Base-by-base conservation (phyloP, 371 early-diverging fungal genomes). In the Mucor indicus region DNA sequence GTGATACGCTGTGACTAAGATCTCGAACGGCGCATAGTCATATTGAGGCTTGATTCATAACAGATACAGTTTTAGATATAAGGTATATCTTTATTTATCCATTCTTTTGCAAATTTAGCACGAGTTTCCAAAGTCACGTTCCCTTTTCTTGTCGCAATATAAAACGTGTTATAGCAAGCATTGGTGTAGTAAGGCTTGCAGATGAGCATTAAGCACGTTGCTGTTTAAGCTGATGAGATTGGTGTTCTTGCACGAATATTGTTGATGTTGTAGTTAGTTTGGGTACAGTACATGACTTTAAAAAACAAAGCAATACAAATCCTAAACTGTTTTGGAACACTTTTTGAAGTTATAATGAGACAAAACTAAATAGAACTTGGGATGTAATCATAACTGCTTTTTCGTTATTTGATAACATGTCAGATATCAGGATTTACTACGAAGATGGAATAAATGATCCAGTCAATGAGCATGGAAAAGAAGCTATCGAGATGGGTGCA, bases 401-500 rank as follows among this genome's bases (percentile, higher is more conserved):
- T n/a, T 36, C 36, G 36, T 16, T 36, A 39, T 36, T 36, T 19
- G n/a, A 41, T 41, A 27, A 41, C 27, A 13, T 41, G 24, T 41
- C 42, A 41, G 36, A 36, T 2, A 36, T 36, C 36, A 36, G 36
- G 24, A n/a, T 45, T 24, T 45, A 24, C 16, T 35, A 45, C 12
- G 22, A 45, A 45, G 38, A 27, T 19, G 48, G 30, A 11, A 23
- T 37, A 10, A 35, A 33, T 22, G 35, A 25, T 38, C 13, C 16
- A 13, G 20, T 47, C 32, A 25, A 45, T 45, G 47, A 47, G 32
- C 6, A 35, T 25, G 38, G 38, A 35, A 47, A 47, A 9, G 29
- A 49, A 32, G 38, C 40, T 30, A 35, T 40, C 19, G 38, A 48
- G 29, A 48, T 48, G 38, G 48, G 30, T 20, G 48, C 30, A 22